Conservation (phyloP, 1,284 basidiomycete genomes). For the Ceratobasidium sp. region DNA sequence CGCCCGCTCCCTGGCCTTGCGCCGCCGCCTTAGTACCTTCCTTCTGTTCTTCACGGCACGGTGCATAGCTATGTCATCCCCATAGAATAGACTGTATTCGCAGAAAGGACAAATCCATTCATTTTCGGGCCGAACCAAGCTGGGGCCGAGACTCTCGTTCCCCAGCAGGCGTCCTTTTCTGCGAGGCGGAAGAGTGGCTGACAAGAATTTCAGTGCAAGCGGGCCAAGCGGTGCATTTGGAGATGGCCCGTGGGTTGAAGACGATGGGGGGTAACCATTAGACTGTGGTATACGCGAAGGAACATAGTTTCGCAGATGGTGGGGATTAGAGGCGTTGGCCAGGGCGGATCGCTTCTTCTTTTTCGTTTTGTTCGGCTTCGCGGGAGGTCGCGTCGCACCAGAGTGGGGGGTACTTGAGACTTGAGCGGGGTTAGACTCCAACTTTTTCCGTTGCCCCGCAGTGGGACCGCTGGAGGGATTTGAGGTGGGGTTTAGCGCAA, state of each 20-base stretch:
- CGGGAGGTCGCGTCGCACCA: constrained; percentile 44
- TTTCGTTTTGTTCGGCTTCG: constrained; percentile 65
- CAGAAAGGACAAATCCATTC: constrained; percentile 92
- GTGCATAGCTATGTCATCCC: constrained; percentile 71
- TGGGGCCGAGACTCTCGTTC: constrained; percentile 18
- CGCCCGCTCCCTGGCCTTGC: constrained; percentile 79
- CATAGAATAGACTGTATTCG: constrained; percentile 87
- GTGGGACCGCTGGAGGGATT: constrained; percentile 8
- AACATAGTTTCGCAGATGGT: constrained; percentile 88
- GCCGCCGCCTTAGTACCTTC: constrained; percentile 77
- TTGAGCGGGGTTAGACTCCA: constrained; percentile 57
- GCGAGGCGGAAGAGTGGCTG: constrained; percentile 70
- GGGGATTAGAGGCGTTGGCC: constrained; percentile 89
- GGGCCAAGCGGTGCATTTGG: constrained; percentile 67
- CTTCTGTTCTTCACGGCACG: constrained; percentile 77
- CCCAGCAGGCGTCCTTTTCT: constrained; percentile 55
- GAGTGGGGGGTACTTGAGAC: neutral
- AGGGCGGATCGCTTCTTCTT: constrained; percentile 89
- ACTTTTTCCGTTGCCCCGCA: constrained; percentile 25
- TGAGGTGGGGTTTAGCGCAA: constrained; percentile 58
- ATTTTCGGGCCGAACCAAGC: constrained; percentile 62
- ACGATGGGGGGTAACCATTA: constrained; percentile 56
- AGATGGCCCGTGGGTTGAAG: constrained; percentile 55
- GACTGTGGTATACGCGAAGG: constrained; percentile 77
- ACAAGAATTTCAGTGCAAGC: constrained; percentile 70